phyloP scores from a whole-genome alignment of 1,284 basidiomycete species.

The Butyriboletus appendiculatus region DNA sequence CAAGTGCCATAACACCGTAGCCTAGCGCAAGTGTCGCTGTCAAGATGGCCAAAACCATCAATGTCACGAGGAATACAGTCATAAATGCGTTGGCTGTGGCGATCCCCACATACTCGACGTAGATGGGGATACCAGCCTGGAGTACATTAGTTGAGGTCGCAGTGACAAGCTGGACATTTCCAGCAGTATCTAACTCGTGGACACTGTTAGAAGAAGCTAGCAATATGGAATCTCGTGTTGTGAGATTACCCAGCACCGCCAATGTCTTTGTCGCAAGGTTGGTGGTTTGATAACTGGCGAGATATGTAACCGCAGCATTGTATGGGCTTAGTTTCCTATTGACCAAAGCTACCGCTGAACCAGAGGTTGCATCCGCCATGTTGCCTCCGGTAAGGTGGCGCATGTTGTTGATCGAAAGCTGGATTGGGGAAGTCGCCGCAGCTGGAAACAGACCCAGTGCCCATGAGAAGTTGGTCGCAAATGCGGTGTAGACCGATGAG shows the following conservation, averaged over 20 bases:
- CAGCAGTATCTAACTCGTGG: conserved; percentile 26
- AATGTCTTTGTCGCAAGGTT: conserved; percentile 9
- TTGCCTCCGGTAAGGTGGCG: conserved; percentile 80
- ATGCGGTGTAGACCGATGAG: conserved; percentile 79
- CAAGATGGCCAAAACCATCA: conserved; percentile 64
- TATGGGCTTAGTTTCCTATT: conserved; percentile 81
- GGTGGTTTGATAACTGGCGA: conserved; percentile 1
- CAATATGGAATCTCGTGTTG: not conserved
- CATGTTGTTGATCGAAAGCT: conserved; percentile 80
- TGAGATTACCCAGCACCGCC: conserved; percentile 10
- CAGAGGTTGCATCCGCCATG: conserved; percentile 56
- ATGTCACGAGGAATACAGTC: conserved; percentile 72
- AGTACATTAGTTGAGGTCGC: conserved; percentile 62
- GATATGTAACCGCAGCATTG: conserved; percentile 42
- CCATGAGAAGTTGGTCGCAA: conserved; percentile 89
- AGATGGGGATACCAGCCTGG: conserved; percentile 80
- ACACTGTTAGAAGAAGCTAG: conserved; percentile 3
- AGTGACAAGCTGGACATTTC: conserved; percentile 68
- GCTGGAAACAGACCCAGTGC: conserved; percentile 79
- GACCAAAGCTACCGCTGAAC: conserved; percentile 69
- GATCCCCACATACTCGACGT: conserved; percentile 72
- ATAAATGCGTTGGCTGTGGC: conserved; percentile 83
- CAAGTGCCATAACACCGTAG: conserved; percentile 44
- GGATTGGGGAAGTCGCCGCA: conserved; percentile 56
- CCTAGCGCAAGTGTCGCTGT: conserved; percentile 53